These are phyloP conservation scores for Phanerochaete sordida DNA, from an alignment of 768 basidiomycete species.

Conservation along the genomic window DNA sequence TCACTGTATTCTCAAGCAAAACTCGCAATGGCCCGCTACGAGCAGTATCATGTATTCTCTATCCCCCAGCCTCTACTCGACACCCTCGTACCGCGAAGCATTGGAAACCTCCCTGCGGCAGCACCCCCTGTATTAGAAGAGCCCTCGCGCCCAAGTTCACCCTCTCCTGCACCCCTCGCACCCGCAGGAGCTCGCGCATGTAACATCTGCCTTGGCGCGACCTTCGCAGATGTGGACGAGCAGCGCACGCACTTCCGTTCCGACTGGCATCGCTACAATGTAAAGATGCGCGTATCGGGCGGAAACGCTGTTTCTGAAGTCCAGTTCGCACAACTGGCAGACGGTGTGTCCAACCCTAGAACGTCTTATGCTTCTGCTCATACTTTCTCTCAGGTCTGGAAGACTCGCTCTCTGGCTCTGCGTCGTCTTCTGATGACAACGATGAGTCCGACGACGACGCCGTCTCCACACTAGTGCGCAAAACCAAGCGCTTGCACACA, in stretches of 20 bases:
- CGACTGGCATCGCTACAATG: constrained; percentile 99
- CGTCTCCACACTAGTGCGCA: constrained; percentile 64
- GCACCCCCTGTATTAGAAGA: background rate
- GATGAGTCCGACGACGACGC: constrained; percentile 53
- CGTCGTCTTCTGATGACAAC: constrained; percentile 60
- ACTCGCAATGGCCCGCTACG: constrained; percentile 9
- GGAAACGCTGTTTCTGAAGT: constrained; percentile 61
- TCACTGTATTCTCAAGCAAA: background rate
- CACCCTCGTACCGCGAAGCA: constrained; percentile 64
- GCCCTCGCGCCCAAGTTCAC: constrained; percentile 27
- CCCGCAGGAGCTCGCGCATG: constrained; percentile 47
- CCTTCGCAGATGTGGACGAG: constrained; percentile 73
- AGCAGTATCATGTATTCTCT: constrained; percentile 63
- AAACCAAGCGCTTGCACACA: constrained; percentile 42
- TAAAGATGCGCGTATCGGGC: constrained; percentile 73
- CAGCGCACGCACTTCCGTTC: constrained; percentile 86
- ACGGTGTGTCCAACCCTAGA: constrained; percentile 48
- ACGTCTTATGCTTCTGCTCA: background rate
- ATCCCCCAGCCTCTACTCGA: constrained; percentile 68
- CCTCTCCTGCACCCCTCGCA: constrained; percentile 26
- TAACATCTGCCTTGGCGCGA: constrained; percentile 65
- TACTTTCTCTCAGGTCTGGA: constrained; percentile 50
- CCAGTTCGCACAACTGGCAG: constrained; percentile 75
- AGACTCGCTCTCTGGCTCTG: constrained; percentile 91
- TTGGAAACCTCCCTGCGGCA: constrained; percentile 37